Percentiles rank a stretch among this genome's conserved stretches.
phyloP scores from a whole-genome alignment of 148 eudicot genomes.

The Nepenthes gracilis region DNA sequence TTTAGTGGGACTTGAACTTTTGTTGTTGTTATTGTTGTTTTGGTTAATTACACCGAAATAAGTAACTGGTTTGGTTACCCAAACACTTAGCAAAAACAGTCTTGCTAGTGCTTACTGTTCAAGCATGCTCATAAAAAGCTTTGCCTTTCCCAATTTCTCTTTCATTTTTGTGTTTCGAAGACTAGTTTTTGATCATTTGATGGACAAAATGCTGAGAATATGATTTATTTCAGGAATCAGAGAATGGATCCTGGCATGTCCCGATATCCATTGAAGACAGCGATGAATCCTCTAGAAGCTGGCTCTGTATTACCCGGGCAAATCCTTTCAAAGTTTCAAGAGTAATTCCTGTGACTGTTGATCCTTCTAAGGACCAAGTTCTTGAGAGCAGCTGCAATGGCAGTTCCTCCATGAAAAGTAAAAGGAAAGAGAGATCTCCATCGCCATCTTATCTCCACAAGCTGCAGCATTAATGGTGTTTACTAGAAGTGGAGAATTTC shows the following conservation, averaged over 20 bases:
- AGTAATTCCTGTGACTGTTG: background rate
- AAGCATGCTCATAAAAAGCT: background rate
- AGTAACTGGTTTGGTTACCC: too few species aligned
- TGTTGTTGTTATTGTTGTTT: too few species aligned
- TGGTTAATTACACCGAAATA: too few species aligned
- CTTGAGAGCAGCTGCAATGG: background rate
- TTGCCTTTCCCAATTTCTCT: background rate
- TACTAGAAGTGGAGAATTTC: too few species aligned
- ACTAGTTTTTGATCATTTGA: background rate
- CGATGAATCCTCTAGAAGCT: slow-evolving; percentile 45
- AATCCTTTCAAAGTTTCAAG: slow-evolving; percentile 12
- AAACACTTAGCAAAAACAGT: too few species aligned
- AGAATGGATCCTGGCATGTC: slow-evolving; percentile 55
- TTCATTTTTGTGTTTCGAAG: background rate
- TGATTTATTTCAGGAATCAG: slow-evolving; percentile 36
- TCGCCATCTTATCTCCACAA: slow-evolving; percentile 8
- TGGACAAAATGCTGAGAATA: background rate
- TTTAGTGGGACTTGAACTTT: too few species aligned
- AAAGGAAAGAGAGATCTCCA: slow-evolving; percentile 44
- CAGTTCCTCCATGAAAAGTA: slow-evolving; percentile 18
- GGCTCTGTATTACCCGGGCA: slow-evolving; percentile 59
- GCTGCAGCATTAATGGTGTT: background rate
- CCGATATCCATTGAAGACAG: slow-evolving; percentile 35
- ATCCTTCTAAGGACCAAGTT: slow-evolving; percentile 5
- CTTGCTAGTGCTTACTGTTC: too few species aligned